A percentile compares a stretch with the other conserved stretches of the same genome.
phyloP scores from a whole-genome alignment of 2,329 filamentous ascomycete genomes.

The Monosporascus cannonballus region DNA sequence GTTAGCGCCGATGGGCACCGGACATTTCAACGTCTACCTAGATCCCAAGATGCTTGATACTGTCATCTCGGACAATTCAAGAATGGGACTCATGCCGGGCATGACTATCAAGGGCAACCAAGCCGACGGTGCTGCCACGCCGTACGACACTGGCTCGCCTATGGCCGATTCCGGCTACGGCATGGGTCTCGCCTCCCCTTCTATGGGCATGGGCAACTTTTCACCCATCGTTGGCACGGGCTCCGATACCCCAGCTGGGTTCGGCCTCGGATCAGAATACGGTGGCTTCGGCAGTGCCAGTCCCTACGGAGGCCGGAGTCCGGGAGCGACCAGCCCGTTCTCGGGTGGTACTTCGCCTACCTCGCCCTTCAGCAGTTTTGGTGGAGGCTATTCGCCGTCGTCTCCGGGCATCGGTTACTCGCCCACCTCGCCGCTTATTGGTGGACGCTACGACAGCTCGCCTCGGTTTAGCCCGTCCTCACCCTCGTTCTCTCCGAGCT shows the following conservation, averaged over 20 bases:
- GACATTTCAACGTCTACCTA: slow-evolving; percentile 88
- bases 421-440: slow-evolving; percentile 65
- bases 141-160: slow-evolving; percentile 84
- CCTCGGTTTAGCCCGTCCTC: slow-evolving; percentile 59
- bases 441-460: slow-evolving; percentile 51
- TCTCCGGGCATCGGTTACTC: slow-evolving; percentile 71
- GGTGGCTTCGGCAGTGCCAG: slow-evolving; percentile 51
- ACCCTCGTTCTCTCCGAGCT: slow-evolving; percentile 54
- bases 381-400: slow-evolving; percentile 65
- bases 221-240: slow-evolving; percentile 72
- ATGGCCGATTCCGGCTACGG: slow-evolving; percentile 64
- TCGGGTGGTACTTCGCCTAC: slow-evolving; percentile 60
- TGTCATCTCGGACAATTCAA: slow-evolving; percentile 86
- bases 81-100: slow-evolving; percentile 74
- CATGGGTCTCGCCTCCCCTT: slow-evolving; percentile 55
- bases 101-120: slow-evolving; percentile 71
- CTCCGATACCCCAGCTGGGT: slow-evolving; percentile 64
- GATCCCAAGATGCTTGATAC: slow-evolving; percentile 95
- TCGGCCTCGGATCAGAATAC: slow-evolving; percentile 61
- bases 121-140: slow-evolving; percentile 80
- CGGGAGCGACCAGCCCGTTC: slow-evolving; percentile 70
- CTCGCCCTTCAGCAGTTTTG: slow-evolving; percentile 53
- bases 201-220: slow-evolving; percentile 53
- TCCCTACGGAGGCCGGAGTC: slow-evolving; percentile 63
- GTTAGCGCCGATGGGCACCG: slow-evolving; percentile 93